Evolutionary conservation across 176 grass and related monocot species (phyloP), one percentile per base, ranked within the genome.

Genomic region (Dactylis glomerata): DNA sequence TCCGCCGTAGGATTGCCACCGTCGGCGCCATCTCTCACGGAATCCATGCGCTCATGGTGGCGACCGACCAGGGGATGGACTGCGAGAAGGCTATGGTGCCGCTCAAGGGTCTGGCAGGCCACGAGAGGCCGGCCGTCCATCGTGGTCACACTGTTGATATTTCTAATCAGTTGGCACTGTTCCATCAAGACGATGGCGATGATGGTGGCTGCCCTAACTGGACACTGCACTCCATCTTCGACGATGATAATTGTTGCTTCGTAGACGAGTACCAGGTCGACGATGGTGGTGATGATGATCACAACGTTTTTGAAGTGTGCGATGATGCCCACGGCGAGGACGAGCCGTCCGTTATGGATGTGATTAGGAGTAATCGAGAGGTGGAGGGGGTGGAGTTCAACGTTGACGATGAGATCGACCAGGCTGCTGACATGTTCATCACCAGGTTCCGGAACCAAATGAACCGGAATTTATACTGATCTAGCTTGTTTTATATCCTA

Each of bases 341-440:
- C 9, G 88, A 85, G 30, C 81, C 33, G 0, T 96, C 93, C 26
- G 91, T 96, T 5, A 94, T 99, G 14, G 93, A 98, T 17, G 42
- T 98, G 37, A 92, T 98, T 56, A 95, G 83, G 81, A 90, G 88
- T 31, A 87, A 75, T 33, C 69, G 91, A 50, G 87, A 92, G 71
- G 86, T 77, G 1, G 87, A 89, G 72, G 96, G 92, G 0, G 45
- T 92, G 55, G 91, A 93, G 68, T 98, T 95, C 77, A 89, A 83
- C 41, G 54, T 95, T 30, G 93, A 95, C 27, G 86, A 93, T 6
- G 87, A 95, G 80, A 98, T 95, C 30, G 89, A 98, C 71, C 86
- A 92, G 41, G 93, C 85, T 0, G 94, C 91, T 0, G 96, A 90
- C 46, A 85, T 96, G 68, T 98, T 92, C 86, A 98, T 98, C 46